Base-by-base conservation (phyloP, 768 basidiomycete genomes). In the Paxillus rubicundulus region DNA sequence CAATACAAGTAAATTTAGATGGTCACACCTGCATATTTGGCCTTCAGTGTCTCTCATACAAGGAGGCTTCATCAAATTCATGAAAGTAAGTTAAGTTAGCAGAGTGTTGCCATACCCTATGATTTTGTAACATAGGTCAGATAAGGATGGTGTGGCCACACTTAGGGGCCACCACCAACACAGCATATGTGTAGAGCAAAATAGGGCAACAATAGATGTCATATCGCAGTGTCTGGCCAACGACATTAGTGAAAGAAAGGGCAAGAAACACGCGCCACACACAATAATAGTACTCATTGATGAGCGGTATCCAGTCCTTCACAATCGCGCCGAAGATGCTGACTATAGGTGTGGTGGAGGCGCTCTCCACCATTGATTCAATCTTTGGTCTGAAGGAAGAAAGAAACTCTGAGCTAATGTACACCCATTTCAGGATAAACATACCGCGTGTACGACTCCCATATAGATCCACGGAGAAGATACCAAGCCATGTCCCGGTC, bases 221-320 rank as follows among this genome's bases (percentile, higher is more conserved):
- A 80, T 44, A 79, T 73, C 42, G 79, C 75, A 57, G 79, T 71
- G 59, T 76, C 74, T 76, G 54, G 39, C 39, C 39, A 58, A 39
- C 45, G 14, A 39, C 44, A 33, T 58, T 28, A 59, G 49, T 24
- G 43, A 30, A 14, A 37, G 8, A 37, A 34, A 43, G 36, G 17
- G 12, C 36, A 30, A 9, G 37, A 40, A 18, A 40, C 34, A 21
- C 52, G 21, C 9, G 39, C n/a, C 21, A 54, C 91, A 54, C 63
- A 91, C 91, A 93, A 77, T 93, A 93, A 74, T 93, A 86, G 72
- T 93, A 93, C 64, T 89, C 88, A 66, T 93, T 84, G 54, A 93
- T 89, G 65, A 93, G 72, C 17, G 90, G 92, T 57, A 93, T 82
- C 91, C 92, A 93, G 62, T 92, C 90, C 57, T 82, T 85, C 52